Evolutionary conservation across 495 filamentous ascomycete species (phyloP).

Genomic region (Diplogelasinospora grovesii): DNA sequence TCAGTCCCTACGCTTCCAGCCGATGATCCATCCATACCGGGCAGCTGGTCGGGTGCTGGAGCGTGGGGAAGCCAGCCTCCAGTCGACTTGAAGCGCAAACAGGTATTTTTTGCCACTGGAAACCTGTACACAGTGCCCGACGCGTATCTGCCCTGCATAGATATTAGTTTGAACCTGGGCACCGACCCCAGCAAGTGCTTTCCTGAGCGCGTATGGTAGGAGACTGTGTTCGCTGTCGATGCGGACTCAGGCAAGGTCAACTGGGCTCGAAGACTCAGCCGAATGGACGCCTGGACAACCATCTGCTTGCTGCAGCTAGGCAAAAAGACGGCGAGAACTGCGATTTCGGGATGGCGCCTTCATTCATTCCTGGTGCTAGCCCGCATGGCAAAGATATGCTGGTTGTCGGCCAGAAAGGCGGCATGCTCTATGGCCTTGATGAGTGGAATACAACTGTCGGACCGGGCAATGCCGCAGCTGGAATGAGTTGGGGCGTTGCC

Average conservation of each 20-base stretch:
- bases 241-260: constrained; percentile 23
- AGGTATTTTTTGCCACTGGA: constrained; percentile 36
- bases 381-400: constrained; percentile 18
- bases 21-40: constrained; percentile 1
- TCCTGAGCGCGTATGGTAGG: constrained; percentile 19
- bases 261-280: constrained; percentile 22
- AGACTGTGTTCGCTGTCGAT: constrained; percentile 26
- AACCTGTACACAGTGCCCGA: constrained; percentile 26
- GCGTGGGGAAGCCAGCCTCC: constrained; percentile 38
- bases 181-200: constrained; percentile 2
- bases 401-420: constrained; percentile 33
- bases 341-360: constrained; percentile 37
- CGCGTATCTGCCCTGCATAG: constrained; percentile 14
- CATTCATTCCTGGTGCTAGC: constrained; percentile 19
- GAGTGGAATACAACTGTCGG: constrained; percentile 20
- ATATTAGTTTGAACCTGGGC: no score
- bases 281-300: constrained; percentile 26
- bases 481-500: constrained; percentile 34
- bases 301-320: constrained; percentile 26
- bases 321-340: constrained; percentile 29
- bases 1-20: no score
- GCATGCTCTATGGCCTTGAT: constrained; percentile 27
- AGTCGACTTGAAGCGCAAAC: constrained; percentile 24
- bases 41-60: constrained; percentile 26
- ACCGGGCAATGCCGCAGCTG: constrained; percentile 19